A percentile compares a stretch with the other conserved stretches of the same genome.
phyloP scores from a whole-genome alignment of 768 basidiomycete genomes.

The Suillus lakei region DNA sequence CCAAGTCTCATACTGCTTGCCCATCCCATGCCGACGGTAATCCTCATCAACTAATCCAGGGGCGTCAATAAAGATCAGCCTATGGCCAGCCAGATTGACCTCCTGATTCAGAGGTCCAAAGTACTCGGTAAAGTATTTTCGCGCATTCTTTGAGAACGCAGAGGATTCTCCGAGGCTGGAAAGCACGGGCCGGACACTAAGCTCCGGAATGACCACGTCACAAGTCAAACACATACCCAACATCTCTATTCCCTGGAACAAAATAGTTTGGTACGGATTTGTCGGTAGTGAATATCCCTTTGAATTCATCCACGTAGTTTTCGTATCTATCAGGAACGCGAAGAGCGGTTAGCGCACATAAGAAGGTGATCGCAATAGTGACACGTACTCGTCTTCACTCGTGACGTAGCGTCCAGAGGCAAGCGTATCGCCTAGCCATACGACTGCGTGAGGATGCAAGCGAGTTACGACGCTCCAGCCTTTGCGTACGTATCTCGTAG shows the following conservation, averaged over 20 bases:
- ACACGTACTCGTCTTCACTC: constrained; percentile 50
- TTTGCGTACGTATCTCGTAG: constrained; percentile 65
- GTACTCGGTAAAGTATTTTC: constrained; percentile 57
- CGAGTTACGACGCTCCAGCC: constrained; percentile 68
- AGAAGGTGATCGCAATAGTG: constrained; percentile 1
- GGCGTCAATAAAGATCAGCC: constrained; percentile 73
- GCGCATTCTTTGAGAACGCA: constrained; percentile 55
- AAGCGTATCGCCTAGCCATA: constrained; percentile 81
- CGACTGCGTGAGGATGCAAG: constrained; percentile 63
- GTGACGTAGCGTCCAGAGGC: constrained; percentile 62
- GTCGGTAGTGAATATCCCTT: constrained; percentile 57
- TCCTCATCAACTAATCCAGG: constrained; percentile 86
- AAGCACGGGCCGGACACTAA: constrained; percentile 8
- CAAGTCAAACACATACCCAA: constrained; percentile 51
- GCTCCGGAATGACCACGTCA: background rate
- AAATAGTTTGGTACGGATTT: constrained; percentile 51
- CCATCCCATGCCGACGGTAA: constrained; percentile 61
- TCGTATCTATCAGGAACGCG: constrained; percentile 54
- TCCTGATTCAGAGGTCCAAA: constrained; percentile 76
- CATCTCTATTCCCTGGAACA: constrained; percentile 84
- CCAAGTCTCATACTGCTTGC: constrained; percentile 60
- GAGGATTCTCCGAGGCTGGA: constrained; percentile 59
- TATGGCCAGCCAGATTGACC: constrained; percentile 68
- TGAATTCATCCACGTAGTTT: constrained; percentile 62
- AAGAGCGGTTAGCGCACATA: constrained; percentile 1